phyloP scores from a whole-genome alignment of 2,329 filamentous ascomycete genomes.

The Clarireedia monteithiana region DNA sequence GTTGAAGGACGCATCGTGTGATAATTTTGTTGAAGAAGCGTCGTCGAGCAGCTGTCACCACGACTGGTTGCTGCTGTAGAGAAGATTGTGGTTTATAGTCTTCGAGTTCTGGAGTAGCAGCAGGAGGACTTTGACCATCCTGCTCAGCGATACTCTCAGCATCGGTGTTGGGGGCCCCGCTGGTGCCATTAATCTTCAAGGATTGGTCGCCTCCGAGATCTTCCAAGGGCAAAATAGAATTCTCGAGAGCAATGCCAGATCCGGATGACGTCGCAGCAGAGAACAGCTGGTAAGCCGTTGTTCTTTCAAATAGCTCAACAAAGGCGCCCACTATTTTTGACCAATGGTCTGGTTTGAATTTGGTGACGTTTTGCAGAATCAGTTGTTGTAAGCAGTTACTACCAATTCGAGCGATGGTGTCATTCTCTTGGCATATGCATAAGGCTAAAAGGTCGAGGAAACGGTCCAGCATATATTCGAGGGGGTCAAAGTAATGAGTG shows the following conservation, averaged over 20 bases:
- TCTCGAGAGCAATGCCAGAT: constrained; percentile 44
- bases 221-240: constrained; percentile 32
- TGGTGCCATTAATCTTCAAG: constrained; percentile 52
- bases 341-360: constrained; percentile 86
- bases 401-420: constrained; percentile 94
- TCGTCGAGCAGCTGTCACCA: constrained; percentile 85
- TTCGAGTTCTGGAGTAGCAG: constrained; percentile 40
- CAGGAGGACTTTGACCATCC: constrained; percentile 23
- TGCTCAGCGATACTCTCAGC: constrained; percentile 26
- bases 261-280: constrained; percentile 60
- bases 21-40: constrained; percentile 99
- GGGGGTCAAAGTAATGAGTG: constrained; percentile 92
- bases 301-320: constrained; percentile 88
- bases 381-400: constrained; percentile 97
- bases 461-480: constrained; percentile 98
- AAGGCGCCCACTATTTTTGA: constrained; percentile 91
- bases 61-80: constrained; percentile 79
- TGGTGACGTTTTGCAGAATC: constrained; percentile 91
- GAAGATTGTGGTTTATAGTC: constrained; percentile 76
- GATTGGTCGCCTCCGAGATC: constrained; percentile 40
- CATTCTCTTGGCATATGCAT: constrained; percentile 98
- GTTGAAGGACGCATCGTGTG: constrained; percentile 91
- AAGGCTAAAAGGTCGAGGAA: constrained; percentile 90
- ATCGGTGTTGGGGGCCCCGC: constrained; percentile 30
- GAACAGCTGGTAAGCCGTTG: constrained; percentile 92